Base-by-base conservation (phyloP, 108 stramenopile species). In the Epithemia pelagica region DNA sequence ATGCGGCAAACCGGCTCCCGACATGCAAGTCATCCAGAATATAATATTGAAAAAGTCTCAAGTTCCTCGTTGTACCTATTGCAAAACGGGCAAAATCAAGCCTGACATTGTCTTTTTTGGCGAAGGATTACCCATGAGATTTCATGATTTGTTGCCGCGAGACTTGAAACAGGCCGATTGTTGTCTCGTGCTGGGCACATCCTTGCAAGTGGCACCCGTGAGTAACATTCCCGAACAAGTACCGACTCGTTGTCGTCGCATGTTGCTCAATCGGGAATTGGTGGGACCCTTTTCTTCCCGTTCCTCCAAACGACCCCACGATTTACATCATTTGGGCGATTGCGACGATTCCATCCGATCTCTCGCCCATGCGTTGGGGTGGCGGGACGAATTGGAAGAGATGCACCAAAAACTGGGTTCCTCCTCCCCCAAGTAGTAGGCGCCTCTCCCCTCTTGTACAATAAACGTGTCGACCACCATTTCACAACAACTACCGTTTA, bases 51-150 rank as follows among this genome's bases (percentile, higher is more conserved):
- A 80, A 27, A 64, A 83, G 7, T 77, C 76, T 53, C 53, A 60
- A 26, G 78, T 76, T 8, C 90, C 94, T 0, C 63, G 52, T 0
- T 98, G 96, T 59, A 1, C 27, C 27, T 28, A 62, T 19, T 98
- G 96, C 61, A 82, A 83, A n/a, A 61, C 58, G 24, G 85, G 88
- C 7, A 64, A 77, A 28, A 91, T 96, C 2, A 98, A 98, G 73
- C 97, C 97, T 20, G 93, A 96, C 70, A 96, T 98, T 73, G 92
- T 95, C 18, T 98, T 98, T 67, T 98, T 98, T 78, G 97, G 97
- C 0, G 97, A 98, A 70, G 68, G 52, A n/a, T 69, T 95, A 30
- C 95, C 96, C 5, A 23, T 28, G 20, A 71, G 78, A 26, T 96
- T 93, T 68, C 74, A 80, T 57, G 51, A 54, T 7, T 46, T 79